Evolutionary conservation across 2,329 filamentous ascomycete species (phyloP).

Genomic region (Grosmannia penicillata): DNA sequence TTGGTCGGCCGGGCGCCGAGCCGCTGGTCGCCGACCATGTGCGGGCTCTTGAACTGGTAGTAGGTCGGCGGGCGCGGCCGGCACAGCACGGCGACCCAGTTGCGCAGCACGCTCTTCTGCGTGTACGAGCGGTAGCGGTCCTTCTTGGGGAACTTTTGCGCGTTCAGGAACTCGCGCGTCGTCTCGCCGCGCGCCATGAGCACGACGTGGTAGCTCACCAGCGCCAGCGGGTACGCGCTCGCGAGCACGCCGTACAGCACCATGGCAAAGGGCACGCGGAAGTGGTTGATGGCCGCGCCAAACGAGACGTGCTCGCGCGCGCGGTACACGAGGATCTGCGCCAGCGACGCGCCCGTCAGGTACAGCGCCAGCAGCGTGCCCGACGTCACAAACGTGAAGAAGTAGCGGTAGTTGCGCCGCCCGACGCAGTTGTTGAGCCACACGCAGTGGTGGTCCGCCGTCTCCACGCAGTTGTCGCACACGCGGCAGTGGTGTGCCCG

Average conservation of each 20-base stretch:
- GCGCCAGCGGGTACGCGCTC: conserved; percentile 65
- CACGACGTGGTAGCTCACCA: conserved; percentile 83
- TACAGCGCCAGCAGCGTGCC: conserved; percentile 65
- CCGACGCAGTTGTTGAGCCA: conserved; percentile 99
- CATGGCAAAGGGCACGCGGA: conserved; percentile 75
- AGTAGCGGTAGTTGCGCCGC: conserved; percentile 93
- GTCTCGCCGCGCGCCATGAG: conserved; percentile 85
- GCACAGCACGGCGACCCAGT: conserved; percentile 68
- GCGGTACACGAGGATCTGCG: conserved; percentile 64
- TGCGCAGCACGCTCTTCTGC: conserved; percentile 58
- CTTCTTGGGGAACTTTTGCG: conserved; percentile 83
- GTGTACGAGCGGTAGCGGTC: conserved; percentile 87
- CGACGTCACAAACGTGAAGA: conserved; percentile 78
- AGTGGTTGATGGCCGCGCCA: conserved; percentile 49
- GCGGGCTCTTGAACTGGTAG: conserved; percentile 67
- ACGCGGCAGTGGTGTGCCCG: conserved; percentile 91
- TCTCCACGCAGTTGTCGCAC: conserved; percentile 95
- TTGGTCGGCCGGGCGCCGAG: conserved; percentile 41
- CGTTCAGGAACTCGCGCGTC: conserved; percentile 89
- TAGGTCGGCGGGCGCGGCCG: conserved; percentile 80
- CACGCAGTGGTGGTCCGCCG: conserved; percentile 94
- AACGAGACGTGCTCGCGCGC: conserved; percentile 52
- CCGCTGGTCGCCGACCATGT: conserved; percentile 71
- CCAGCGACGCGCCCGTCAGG: conserved; percentile 62
- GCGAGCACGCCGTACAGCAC: conserved; percentile 66